Evolutionary conservation across 306 rosid species (phyloP), one percentile per base, ranked within the genome.

Genomic region (Quercus mongolica): DNA sequence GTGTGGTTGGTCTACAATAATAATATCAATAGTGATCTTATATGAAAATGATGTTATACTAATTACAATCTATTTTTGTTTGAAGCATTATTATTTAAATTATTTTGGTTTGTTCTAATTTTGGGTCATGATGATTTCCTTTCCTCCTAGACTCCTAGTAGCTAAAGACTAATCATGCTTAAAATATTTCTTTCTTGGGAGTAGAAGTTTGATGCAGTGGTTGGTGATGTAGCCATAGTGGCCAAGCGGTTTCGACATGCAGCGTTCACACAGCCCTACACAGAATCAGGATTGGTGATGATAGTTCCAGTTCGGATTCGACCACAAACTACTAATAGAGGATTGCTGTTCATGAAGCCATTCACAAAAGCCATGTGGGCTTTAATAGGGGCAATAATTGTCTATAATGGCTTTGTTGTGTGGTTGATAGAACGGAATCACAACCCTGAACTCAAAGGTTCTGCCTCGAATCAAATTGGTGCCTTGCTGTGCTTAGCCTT

Each of bases 221-320:
- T 89, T 59, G 88, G 92, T 44, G 90, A 89, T 67, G 81, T 86
- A 23, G 65, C 88, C 31, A 84, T 90, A 56, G 55, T 80, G 25
- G 65, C 87, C 0, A 23, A 3, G 5, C 75, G 89, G 18, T 85
- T 62, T 49, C 18, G 76, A 33, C 30, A 81, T 20, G 91, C 86
- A 41, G 90, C 86, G 54, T 85, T 85, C 79, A 77, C 90, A 19
- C 78, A 51, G 19, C 90, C 91, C 8, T 87, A 83, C 83, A 75
- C 85, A 19, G 85, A 87, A 75, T 68, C 87, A 11, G 91, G 89
- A 54, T 72, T 89, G 67, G 78, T 73, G 75, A 89, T 87, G 93
- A 52, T 89, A 44, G 91, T 83, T 33, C 88, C 83, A 0, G 56
- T 81, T 72, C 11, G 46, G 46, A 41, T 41, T 41, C 78, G 21